Evolutionary conservation across 2,329 filamentous ascomycete species (phyloP).

Genomic region (Ceratocystis harringtonii): DNA sequence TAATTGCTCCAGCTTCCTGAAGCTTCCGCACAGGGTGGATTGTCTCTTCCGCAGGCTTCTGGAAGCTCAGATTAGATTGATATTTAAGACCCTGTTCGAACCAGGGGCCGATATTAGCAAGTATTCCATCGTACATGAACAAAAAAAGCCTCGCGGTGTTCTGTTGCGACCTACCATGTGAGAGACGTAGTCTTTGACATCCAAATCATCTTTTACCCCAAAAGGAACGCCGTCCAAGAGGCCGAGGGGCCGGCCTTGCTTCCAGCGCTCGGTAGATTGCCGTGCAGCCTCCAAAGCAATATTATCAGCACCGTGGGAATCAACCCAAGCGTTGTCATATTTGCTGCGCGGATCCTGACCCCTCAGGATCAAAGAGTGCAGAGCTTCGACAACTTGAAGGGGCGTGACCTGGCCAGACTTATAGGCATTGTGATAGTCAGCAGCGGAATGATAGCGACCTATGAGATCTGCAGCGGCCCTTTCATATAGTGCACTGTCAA

Average conservation of each 20-base stretch:
- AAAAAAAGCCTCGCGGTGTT: neutral
- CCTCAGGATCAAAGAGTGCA: slow-evolving; percentile 56
- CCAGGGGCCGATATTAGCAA: neutral
- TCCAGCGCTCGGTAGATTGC: slow-evolving; percentile 59
- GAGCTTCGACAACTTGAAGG: slow-evolving; percentile 50
- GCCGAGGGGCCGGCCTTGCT: slow-evolving; percentile 47
- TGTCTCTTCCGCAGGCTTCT: slow-evolving; percentile 39
- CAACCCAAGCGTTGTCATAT: slow-evolving; percentile 61
- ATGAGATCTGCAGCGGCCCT: slow-evolving; percentile 28
- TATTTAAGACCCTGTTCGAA: slow-evolving; percentile 26
- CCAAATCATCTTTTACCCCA: slow-evolving; percentile 68
- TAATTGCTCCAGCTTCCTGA: slow-evolving; percentile 58
- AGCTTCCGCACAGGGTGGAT: slow-evolving; percentile 57
- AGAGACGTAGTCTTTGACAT: slow-evolving; percentile 54
- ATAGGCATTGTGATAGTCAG: slow-evolving; percentile 67
- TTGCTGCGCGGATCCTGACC: slow-evolving; percentile 38
- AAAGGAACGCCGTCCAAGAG: slow-evolving; percentile 71
- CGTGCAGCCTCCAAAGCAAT: slow-evolving; percentile 51
- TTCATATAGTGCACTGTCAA: slow-evolving; percentile 29
- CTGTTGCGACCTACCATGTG: slow-evolving; percentile 44
- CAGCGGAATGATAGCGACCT: slow-evolving; percentile 50
- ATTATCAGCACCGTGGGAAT: slow-evolving; percentile 41
- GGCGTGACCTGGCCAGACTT: slow-evolving; percentile 55
- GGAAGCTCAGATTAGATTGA: slow-evolving; percentile 37
- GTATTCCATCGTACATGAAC: neutral